Conservation (phyloP, 768 basidiomycete species). For the Udeniomyces megalosporus region DNA sequence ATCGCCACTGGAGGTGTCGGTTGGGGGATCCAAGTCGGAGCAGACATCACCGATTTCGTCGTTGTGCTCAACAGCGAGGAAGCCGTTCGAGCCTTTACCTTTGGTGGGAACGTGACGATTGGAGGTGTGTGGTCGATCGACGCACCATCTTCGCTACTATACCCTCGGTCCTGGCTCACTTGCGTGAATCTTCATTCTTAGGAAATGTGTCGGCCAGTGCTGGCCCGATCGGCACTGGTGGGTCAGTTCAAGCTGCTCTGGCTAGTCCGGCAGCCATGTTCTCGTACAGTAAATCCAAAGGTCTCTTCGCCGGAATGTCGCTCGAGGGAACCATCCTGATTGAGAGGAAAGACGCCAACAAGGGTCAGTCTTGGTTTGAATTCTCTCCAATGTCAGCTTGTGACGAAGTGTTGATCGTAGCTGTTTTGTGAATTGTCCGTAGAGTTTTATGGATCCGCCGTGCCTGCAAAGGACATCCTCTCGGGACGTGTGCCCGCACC, state of each 20-base stretch:
- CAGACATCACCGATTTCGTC: conserved; percentile 54
- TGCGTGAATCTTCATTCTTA: conserved; percentile 4
- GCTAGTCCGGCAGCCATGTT: conserved; percentile 89
- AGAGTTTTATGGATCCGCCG: conserved; percentile 83
- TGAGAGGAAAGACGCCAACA: conserved; percentile 86
- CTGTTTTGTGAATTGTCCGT: conserved; percentile 25
- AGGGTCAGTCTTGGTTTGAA: not conserved
- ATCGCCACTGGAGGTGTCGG: conserved; percentile 12
- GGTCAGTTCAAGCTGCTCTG: conserved; percentile 60
- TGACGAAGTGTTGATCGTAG: not conserved
- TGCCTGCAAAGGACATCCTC: conserved; percentile 79
- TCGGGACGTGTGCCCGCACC: conserved; percentile 92
- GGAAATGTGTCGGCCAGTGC: conserved; percentile 45
- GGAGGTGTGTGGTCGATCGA: conserved; percentile 47
- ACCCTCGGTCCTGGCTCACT: no score
- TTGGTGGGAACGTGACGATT: conserved; percentile 90
- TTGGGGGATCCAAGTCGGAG: conserved; percentile 15
- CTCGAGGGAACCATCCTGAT: conserved; percentile 82
- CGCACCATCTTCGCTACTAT: not conserved
- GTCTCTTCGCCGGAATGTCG: conserved; percentile 84
- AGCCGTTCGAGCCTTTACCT: conserved; percentile 83
- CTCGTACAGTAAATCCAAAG: conserved; percentile 34
- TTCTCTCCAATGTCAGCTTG: no score
- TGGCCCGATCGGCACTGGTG: conserved; percentile 88
- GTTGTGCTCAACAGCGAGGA: conserved; percentile 94